Conservation (phyloP, 2,329 filamentous ascomycete genomes). For the Monosporascus sp. region DNA sequence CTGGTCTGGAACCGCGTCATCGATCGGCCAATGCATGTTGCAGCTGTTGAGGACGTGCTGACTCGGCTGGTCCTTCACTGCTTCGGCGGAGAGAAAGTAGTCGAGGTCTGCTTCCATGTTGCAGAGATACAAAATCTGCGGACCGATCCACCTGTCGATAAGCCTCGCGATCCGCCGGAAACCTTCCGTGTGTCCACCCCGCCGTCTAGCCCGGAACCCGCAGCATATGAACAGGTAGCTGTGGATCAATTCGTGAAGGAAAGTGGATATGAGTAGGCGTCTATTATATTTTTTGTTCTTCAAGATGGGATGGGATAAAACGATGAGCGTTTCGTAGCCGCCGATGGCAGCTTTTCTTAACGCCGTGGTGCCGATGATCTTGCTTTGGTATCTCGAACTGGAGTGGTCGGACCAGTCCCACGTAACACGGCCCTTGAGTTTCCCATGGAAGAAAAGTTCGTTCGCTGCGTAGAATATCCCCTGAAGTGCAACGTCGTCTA, state of each 20-base stretch:
- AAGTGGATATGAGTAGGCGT: conserved; percentile 58
- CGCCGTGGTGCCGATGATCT: conserved; percentile 60
- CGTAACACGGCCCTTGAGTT: conserved; percentile 50
- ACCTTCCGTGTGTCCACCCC: conserved; percentile 56
- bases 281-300: conserved; percentile 51
- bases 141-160: conserved; percentile 59
- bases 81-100: conserved; percentile 36
- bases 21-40: conserved; percentile 15
- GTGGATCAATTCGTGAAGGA: conserved; percentile 63
- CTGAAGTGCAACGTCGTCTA: conserved; percentile 53
- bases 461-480: conserved; percentile 58
- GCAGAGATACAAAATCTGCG: conserved; percentile 47
- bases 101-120: conserved; percentile 60
- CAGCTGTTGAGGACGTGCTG: conserved; percentile 18
- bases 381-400: conserved; percentile 36
- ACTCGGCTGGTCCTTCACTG: conserved; percentile 5
- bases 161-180: conserved; percentile 54
- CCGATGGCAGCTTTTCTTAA: conserved; percentile 43
- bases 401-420: conserved; percentile 55
- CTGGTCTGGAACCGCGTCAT: too few relatives aligned
- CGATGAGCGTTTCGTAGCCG: conserved; percentile 59
- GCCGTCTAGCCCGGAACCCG: conserved; percentile 50
- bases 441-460: conserved; percentile 57
- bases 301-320: conserved; percentile 57
- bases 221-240: conserved; percentile 61